Evolutionary conservation across 2,329 filamentous ascomycete genomes (phyloP).

Genomic region (Ophiocordyceps camponoti-floridani): DNA sequence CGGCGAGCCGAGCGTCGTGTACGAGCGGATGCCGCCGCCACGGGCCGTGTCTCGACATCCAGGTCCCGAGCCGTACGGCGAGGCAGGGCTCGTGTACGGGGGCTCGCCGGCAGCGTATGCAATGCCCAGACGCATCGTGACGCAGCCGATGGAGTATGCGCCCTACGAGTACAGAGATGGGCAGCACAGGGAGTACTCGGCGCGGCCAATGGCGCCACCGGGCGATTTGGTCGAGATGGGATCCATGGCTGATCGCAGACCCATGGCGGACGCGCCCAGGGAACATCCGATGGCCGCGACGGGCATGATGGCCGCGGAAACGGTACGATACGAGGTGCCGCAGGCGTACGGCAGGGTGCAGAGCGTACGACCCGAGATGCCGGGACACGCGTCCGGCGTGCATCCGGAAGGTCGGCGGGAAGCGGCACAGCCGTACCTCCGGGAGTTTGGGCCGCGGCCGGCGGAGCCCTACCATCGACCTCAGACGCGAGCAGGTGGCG

Average conservation of each 20-base stretch:
- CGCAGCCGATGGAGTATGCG: conserved; percentile 42
- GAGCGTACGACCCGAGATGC: conserved; percentile 20
- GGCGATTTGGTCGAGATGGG: conserved; percentile 31
- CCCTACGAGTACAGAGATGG: conserved; percentile 33
- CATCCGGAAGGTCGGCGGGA: conserved; percentile 12
- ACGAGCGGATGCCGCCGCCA: conserved; percentile 42
- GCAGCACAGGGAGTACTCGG: conserved; percentile 39
- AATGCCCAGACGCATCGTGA: conserved; percentile 37
- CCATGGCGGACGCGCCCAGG: conserved; percentile 26
- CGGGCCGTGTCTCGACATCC: conserved; percentile 33
- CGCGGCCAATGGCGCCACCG: conserved; percentile 24
- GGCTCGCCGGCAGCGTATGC: conserved; percentile 30
- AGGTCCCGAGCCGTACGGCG: conserved; percentile 26
- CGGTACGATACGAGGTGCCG: conserved; percentile 21
- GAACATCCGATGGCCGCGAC: conserved; percentile 37
- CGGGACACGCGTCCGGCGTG: conserved; percentile 8
- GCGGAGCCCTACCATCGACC: conserved; percentile 1
- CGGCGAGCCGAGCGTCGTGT: conserved; percentile 38
- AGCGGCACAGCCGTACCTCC: conserved; percentile 13
- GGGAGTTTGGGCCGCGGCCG: conserved; percentile 12
- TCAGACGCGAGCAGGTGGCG: conserved; percentile 12
- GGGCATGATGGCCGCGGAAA: conserved; percentile 38
- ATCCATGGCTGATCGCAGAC: conserved; percentile 19
- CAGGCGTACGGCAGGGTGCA: conserved; percentile 25
- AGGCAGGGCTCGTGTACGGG: conserved; percentile 30